Conservation (phyloP, 2,329 filamentous ascomycete genomes). For the Trichoderma sp. region DNA sequence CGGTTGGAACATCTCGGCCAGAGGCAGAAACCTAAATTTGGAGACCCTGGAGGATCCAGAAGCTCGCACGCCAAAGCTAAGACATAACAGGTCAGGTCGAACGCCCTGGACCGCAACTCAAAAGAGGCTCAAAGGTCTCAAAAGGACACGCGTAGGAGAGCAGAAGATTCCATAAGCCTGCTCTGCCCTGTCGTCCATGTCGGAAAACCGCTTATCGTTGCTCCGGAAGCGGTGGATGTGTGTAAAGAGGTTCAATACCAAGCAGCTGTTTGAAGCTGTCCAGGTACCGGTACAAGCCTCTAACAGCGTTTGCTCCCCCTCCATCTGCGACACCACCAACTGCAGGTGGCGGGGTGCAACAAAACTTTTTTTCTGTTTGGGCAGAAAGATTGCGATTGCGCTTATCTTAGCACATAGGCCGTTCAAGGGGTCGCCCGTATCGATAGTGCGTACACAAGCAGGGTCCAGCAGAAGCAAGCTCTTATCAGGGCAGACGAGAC, state of each 20-base stretch:
- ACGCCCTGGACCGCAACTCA: not conserved
- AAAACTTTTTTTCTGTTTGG: slow-evolving; percentile 15
- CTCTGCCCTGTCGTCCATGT: not conserved
- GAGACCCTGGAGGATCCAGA: not conserved
- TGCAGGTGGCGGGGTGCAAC: slow-evolving; percentile 23
- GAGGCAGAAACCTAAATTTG: not conserved
- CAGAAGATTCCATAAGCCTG: slow-evolving; percentile 17
- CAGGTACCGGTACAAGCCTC: slow-evolving; percentile 11
- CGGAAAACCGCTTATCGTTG: slow-evolving; percentile 2
- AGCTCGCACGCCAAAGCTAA: not conserved
- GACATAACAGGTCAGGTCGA: not conserved
- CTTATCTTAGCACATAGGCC: slow-evolving; percentile 22
- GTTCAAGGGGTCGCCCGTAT: slow-evolving; percentile 16
- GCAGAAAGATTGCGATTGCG: slow-evolving; percentile 10
- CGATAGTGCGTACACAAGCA: slow-evolving; percentile 4
- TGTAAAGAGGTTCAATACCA: not conserved
- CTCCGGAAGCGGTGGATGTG: slow-evolving; percentile 5
- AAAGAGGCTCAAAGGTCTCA: not conserved
- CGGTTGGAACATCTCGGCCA: slow-evolving; percentile 1
- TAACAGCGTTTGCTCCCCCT: slow-evolving; percentile 4
- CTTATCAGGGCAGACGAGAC: slow-evolving; percentile 17
- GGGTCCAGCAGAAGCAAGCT: not conserved
- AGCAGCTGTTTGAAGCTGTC: not conserved
- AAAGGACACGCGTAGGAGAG: not conserved
- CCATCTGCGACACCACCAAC: slow-evolving; percentile 17